phyloP scores from a whole-genome alignment of 2,329 filamentous ascomycete species.

The Verticillium albo-atrum region DNA sequence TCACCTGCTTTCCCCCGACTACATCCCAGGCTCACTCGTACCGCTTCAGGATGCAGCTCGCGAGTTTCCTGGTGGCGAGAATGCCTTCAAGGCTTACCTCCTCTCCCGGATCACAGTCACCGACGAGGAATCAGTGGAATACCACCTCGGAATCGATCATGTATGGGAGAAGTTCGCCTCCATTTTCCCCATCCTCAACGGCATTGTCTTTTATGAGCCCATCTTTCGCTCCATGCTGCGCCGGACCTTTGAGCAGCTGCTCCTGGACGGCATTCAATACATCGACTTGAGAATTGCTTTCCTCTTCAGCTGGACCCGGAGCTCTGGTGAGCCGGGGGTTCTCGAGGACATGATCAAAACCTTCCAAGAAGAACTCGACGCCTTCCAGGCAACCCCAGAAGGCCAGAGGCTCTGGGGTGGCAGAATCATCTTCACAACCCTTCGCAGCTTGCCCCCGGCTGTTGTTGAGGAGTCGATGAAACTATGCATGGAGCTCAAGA shows the following conservation, averaged over 20 bases:
- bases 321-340: background rate
- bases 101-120: background rate
- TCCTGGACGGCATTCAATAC: background rate
- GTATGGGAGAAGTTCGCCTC: background rate
- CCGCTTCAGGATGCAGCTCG: slow-evolving; percentile 55
- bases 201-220: slow-evolving; percentile 47
- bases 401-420: slow-evolving; percentile 61
- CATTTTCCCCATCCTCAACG: background rate
- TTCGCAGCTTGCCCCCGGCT: slow-evolving; percentile 43
- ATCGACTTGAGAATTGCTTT: background rate
- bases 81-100: background rate
- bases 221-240: slow-evolving; percentile 32
- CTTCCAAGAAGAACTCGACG: background rate
- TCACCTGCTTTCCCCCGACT: slow-evolving; percentile 32
- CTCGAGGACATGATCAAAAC: background rate
- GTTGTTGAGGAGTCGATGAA: slow-evolving; percentile 47
- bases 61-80: slow-evolving; percentile 57
- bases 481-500: slow-evolving; percentile 59
- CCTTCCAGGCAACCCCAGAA: background rate
- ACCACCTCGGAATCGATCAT: background rate
- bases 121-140: background rate
- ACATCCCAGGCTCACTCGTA: slow-evolving; percentile 51
- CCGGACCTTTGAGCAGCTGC: background rate
- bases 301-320: background rate
- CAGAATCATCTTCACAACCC: slow-evolving; percentile 71